Percentiles rank a stretch among this genome's conserved stretches.
These are phyloP conservation scores for Cyamopsis tetragonoloba DNA, from an alignment of 306 rosid genomes.

Conservation along the genomic window DNA sequence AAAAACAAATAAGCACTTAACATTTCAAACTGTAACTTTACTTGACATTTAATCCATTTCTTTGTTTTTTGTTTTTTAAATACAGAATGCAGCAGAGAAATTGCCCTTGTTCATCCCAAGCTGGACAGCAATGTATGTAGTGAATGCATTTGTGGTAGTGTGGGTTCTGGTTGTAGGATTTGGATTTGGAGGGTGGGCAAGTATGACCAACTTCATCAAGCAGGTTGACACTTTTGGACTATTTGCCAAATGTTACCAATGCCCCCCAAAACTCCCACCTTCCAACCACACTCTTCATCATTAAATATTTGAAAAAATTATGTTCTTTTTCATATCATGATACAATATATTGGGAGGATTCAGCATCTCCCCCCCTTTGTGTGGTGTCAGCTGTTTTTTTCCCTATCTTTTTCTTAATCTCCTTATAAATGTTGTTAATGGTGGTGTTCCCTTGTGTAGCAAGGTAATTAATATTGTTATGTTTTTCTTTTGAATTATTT, in stretches of 20 bases:
- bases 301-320: slow-evolving; percentile 35
- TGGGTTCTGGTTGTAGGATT: slow-evolving; percentile 80
- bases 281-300: slow-evolving; percentile 43
- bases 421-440: slow-evolving; percentile 25
- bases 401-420: slow-evolving; percentile 24
- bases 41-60: background rate
- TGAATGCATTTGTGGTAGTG: slow-evolving; percentile 68
- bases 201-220: slow-evolving; percentile 79
- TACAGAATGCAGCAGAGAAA: slow-evolving; percentile 88
- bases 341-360: slow-evolving; percentile 26
- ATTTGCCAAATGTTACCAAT: slow-evolving; percentile 90
- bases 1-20: too few relatives aligned
- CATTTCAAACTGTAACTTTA: background rate
- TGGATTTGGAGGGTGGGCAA: slow-evolving; percentile 98
- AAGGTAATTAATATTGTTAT: slow-evolving; percentile 20
- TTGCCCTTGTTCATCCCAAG: slow-evolving; percentile 62
- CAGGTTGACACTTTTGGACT: slow-evolving; percentile 84
- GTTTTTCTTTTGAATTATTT: slow-evolving; percentile 22
- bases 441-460: slow-evolving; percentile 32
- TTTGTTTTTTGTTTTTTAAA: background rate
- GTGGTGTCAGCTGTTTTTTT: slow-evolving; percentile 36
- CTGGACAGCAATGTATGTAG: slow-evolving; percentile 64
- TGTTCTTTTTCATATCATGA: slow-evolving; percentile 22
- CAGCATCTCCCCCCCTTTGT: slow-evolving; percentile 29
- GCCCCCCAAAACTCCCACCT: slow-evolving; percentile 35